These are phyloP conservation scores for Tuber indicum DNA, from an alignment of 495 filamentous ascomycete species.

Conservation along the genomic window DNA sequence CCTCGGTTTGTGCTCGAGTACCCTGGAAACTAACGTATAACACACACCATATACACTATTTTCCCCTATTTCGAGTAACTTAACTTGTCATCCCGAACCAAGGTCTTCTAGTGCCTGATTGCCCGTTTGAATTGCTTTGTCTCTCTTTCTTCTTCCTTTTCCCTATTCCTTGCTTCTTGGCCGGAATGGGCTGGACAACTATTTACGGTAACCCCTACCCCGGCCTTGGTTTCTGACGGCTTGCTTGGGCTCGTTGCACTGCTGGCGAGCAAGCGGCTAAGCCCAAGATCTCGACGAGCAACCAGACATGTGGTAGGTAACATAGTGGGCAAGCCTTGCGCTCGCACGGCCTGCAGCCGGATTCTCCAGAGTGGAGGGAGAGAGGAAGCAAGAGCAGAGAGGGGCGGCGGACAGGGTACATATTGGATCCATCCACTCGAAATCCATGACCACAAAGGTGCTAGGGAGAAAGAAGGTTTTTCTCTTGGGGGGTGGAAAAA, in stretches of 20 bases:
- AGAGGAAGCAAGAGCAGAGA: neutral
- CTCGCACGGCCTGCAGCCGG: neutral
- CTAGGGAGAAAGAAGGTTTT: neutral
- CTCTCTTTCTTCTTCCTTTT: neutral
- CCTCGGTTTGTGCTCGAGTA: neutral
- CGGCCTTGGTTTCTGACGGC: neutral
- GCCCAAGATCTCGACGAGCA: neutral
- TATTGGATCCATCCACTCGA: neutral
- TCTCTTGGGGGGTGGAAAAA: neutral
- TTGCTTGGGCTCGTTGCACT: neutral
- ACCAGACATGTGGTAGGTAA: neutral
- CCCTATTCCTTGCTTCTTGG: neutral
- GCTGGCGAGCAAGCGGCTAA: slow-evolving; percentile 2
- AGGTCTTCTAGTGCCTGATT: neutral
- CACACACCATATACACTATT: slow-evolving; percentile 1
- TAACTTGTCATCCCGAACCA: neutral
- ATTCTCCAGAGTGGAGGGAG: neutral
- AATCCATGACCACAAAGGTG: neutral
- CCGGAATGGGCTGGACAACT: neutral
- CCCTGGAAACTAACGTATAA: neutral
- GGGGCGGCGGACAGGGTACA: neutral
- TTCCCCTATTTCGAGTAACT: neutral
- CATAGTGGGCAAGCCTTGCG: neutral
- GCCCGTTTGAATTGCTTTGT: neutral
- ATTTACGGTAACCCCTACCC: neutral